Conservation (phyloP, 2,329 filamentous ascomycete genomes). For the Colletotrichum coccodes region DNA sequence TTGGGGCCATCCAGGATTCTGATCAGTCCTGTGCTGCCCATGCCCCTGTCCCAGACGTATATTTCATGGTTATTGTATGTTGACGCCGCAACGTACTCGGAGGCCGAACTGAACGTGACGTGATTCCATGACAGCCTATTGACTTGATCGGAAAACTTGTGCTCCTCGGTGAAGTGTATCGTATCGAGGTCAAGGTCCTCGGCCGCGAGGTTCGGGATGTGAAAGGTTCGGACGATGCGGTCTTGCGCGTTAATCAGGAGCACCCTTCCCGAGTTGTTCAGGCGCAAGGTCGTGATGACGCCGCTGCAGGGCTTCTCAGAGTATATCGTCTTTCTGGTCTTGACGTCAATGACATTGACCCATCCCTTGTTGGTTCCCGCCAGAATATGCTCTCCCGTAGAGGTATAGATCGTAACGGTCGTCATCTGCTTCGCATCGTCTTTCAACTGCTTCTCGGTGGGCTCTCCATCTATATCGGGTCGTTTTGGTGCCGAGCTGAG, state of each 20-base stretch:
- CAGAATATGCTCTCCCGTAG: slow-evolving; percentile 86
- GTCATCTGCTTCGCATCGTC: slow-evolving; percentile 96
- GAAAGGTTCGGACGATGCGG: slow-evolving; percentile 92
- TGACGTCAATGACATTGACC: slow-evolving; percentile 92
- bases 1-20: slow-evolving; percentile 97
- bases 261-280: slow-evolving; percentile 86
- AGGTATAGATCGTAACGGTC: slow-evolving; percentile 90
- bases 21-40: slow-evolving; percentile 80
- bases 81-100: slow-evolving; percentile 95
- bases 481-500: slow-evolving; percentile 87
- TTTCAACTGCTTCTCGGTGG: slow-evolving; percentile 85
- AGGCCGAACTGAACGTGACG: slow-evolving; percentile 91
- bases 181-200: slow-evolving; percentile 82
- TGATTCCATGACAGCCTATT: slow-evolving; percentile 97
- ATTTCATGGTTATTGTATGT: slow-evolving; percentile 99
- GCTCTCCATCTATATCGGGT: slow-evolving; percentile 74
- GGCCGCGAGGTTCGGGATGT: slow-evolving; percentile 80
- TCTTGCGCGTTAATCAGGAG: slow-evolving; percentile 94
- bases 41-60: slow-evolving; percentile 96
- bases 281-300: slow-evolving; percentile 86
- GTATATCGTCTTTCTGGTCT: slow-evolving; percentile 84
- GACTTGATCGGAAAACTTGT: slow-evolving; percentile 98
- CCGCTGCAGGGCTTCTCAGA: slow-evolving; percentile 89
- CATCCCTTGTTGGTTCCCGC: slow-evolving; percentile 95
- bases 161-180: slow-evolving; percentile 90